Percentiles rank a stretch among this genome's conserved stretches.
Conservation (phyloP, 1,284 basidiomycete species). For the Xerocomus cyaneibrunnescens region DNA sequence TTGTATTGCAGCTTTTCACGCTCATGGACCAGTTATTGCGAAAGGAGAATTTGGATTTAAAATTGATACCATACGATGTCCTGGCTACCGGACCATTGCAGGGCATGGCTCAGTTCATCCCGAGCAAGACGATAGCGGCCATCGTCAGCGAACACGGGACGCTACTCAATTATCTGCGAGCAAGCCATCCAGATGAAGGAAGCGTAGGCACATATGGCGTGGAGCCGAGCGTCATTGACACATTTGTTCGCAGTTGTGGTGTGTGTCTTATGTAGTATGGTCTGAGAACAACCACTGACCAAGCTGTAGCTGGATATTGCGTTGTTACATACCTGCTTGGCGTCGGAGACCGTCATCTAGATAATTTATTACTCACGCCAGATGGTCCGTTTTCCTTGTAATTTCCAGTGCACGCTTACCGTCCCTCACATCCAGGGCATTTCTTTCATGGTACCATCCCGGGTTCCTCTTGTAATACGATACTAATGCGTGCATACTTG, state of each 20-base stretch:
- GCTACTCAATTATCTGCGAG: slow-evolving; percentile 84
- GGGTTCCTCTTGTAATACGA: neutral
- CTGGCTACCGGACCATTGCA: slow-evolving; percentile 91
- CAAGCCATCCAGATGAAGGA: slow-evolving; percentile 86
- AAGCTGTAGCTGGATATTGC: slow-evolving; percentile 86
- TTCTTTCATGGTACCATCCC: slow-evolving; percentile 78
- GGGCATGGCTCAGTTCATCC: slow-evolving; percentile 96
- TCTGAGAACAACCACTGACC: slow-evolving; percentile 8
- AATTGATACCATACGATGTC: slow-evolving; percentile 91
- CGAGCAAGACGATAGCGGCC: slow-evolving; percentile 91
- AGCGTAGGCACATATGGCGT: slow-evolving; percentile 93
- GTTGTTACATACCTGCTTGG: slow-evolving; percentile 97
- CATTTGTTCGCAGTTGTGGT: slow-evolving; percentile 97
- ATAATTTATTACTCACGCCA: slow-evolving; percentile 91
- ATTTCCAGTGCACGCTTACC: slow-evolving; percentile 7
- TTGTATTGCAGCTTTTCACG: slow-evolving; percentile 96
- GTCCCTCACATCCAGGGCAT: slow-evolving; percentile 48
- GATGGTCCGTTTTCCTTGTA: slow-evolving; percentile 65
- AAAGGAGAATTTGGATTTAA: slow-evolving; percentile 95
- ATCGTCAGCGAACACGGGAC: slow-evolving; percentile 94
- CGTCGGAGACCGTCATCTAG: slow-evolving; percentile 96
- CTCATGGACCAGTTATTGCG: slow-evolving; percentile 94
- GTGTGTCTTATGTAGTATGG: slow-evolving; percentile 36
- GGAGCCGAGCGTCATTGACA: slow-evolving; percentile 90
- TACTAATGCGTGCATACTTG: slow-evolving; percentile 9